Evolutionary conservation across 192 early-diverging fungal species (phyloP).

Genomic region (Diversispora eburnea): DNA sequence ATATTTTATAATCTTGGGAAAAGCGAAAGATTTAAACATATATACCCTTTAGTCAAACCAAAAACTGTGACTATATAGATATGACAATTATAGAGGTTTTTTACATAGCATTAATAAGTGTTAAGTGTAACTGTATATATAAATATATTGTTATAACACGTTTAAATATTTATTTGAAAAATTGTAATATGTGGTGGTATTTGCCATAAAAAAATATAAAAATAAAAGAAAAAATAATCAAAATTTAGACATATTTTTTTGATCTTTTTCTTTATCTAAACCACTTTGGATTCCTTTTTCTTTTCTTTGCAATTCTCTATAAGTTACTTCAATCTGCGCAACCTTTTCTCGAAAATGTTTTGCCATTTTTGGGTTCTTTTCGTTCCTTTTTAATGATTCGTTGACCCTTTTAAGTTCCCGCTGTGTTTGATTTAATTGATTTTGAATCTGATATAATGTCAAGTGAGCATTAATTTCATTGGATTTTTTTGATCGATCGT

Average conservation of each 20-base stretch:
- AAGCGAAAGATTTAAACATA: too few relatives aligned
- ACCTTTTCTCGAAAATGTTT: slow-evolving; percentile 22
- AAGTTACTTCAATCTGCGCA: slow-evolving; percentile 8
- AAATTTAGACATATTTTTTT: slow-evolving; percentile 18
- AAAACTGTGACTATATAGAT: too few relatives aligned
- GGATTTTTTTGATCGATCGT: not conserved
- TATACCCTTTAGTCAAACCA: too few relatives aligned
- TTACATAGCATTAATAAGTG: too few relatives aligned
- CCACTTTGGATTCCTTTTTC: slow-evolving; percentile 10
- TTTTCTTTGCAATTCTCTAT: slow-evolving; percentile 6
- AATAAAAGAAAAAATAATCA: not conserved
- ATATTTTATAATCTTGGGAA: too few relatives aligned
- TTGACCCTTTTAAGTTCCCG: slow-evolving; percentile 10
- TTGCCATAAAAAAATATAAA: too few relatives aligned
- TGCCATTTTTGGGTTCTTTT: slow-evolving; percentile 16
- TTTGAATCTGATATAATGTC: slow-evolving; percentile 1
- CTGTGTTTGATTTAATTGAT: not conserved
- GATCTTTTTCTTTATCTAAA: slow-evolving; percentile 5
- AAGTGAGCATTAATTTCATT: not conserved
- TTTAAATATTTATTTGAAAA: too few relatives aligned
- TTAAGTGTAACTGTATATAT: too few relatives aligned
- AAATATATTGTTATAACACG: too few relatives aligned
- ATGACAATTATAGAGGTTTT: too few relatives aligned
- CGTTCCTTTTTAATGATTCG: slow-evolving; percentile 10
- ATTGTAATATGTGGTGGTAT: too few relatives aligned